These are phyloP conservation scores for Theileria orientalis DNA, from an alignment of 169 alveolate species.

Conservation along the genomic window DNA sequence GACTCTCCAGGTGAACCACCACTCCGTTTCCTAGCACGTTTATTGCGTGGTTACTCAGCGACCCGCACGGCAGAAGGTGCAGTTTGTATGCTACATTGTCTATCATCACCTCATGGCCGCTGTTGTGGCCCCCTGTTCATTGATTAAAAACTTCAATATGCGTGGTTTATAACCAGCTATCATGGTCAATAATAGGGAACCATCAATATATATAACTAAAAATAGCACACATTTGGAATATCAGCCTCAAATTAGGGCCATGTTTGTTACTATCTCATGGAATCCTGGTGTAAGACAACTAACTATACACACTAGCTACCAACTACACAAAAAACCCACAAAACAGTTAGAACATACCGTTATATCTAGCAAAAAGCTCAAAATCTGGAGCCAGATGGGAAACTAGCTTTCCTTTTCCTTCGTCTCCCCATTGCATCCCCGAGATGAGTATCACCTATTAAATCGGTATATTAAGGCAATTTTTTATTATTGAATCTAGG, in stretches of 20 bases:
- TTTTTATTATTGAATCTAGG: neutral
- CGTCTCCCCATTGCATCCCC: slow-evolving; percentile 98
- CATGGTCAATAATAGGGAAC: no score
- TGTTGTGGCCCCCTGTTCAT: slow-evolving; percentile 87
- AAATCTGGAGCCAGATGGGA: slow-evolving; percentile 86
- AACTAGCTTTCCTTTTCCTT: slow-evolving; percentile 96
- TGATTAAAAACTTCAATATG: neutral
- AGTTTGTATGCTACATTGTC: slow-evolving; percentile 83
- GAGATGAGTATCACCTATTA: slow-evolving; percentile 71
- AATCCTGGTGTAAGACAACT: no score
- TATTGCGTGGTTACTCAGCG: slow-evolving; percentile 71
- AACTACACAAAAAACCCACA: no score
- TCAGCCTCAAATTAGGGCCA: no score
- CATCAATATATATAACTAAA: no score
- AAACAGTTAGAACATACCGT: slow-evolving; percentile 70
- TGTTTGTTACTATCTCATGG: no score
- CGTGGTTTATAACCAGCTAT: no score
- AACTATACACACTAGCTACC: no score
- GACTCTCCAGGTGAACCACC: slow-evolving; percentile 80
- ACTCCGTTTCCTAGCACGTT: slow-evolving; percentile 92
- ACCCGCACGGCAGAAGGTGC: slow-evolving; percentile 93
- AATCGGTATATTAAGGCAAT: no score
- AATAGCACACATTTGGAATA: no score
- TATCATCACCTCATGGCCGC: slow-evolving; percentile 88
- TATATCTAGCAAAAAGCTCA: slow-evolving; percentile 87